Percentiles rank a stretch among this genome's conserved stretches.
These are phyloP conservation scores for Gaertneriomyces sp. DNA, from an alignment of 192 early-diverging fungal species.

Conservation along the genomic window DNA sequence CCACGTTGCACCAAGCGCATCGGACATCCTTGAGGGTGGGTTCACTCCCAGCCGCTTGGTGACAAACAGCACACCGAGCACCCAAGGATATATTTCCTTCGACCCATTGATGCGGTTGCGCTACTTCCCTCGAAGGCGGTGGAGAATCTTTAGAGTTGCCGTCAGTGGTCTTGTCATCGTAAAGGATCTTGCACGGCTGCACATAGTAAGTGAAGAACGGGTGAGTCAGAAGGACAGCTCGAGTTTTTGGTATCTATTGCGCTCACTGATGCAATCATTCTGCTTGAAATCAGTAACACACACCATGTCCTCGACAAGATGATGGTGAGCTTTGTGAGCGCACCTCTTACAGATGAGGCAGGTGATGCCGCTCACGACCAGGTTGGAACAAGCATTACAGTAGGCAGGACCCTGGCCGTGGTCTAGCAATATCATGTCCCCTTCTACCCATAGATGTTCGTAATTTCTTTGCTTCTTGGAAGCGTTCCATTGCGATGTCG, in stretches of 20 bases:
- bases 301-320: conserved; percentile 27
- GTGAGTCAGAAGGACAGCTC: no score
- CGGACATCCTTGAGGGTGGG: conserved; percentile 28
- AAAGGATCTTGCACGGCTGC: conserved; percentile 26
- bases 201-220: neutral
- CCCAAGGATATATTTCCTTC: conserved; percentile 28
- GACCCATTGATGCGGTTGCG: conserved; percentile 27
- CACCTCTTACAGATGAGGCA: conserved; percentile 24
- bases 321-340: conserved; percentile 17
- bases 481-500: neutral
- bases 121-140: neutral
- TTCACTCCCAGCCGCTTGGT: conserved; percentile 20
- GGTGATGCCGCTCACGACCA: conserved; percentile 22
- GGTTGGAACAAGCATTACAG: conserved; percentile 25
- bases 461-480: conserved; percentile 12
- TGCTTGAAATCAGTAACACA: neutral
- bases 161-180: neutral
- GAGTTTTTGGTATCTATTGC: no score
- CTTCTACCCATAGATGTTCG: conserved; percentile 29
- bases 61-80: conserved; percentile 22
- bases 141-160: neutral
- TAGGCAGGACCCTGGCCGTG: conserved; percentile 27
- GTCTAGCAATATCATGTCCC: conserved; percentile 24
- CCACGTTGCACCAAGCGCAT: conserved; percentile 27
- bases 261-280: neutral